These are phyloP conservation scores for Sclerotinia sclerotiorum DNA, from an alignment of 2,329 filamentous ascomycete genomes.

Conservation along the genomic window DNA sequence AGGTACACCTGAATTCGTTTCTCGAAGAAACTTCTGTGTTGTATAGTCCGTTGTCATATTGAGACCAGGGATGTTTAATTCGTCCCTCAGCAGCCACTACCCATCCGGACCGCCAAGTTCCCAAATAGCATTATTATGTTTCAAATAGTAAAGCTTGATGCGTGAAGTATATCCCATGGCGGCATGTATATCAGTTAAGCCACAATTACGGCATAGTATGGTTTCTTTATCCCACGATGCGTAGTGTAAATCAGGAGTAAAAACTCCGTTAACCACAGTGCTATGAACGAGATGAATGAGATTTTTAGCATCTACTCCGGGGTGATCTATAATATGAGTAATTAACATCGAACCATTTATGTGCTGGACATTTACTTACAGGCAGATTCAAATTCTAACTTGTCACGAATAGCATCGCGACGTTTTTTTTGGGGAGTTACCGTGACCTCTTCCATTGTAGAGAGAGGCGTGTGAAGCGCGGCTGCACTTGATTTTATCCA, in stretches of 20 bases:
- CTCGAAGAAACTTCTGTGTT: background rate
- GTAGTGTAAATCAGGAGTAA: accelerated
- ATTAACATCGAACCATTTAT: background rate
- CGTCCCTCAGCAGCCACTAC: constrained; percentile 4
- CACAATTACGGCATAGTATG: background rate
- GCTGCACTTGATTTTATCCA: background rate
- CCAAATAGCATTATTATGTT: background rate
- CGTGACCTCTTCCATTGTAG: background rate
- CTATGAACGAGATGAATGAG: background rate
- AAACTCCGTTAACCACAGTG: background rate
- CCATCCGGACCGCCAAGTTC: constrained; percentile 8
- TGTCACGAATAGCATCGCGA: background rate
- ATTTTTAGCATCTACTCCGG: background rate
- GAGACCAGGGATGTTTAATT: background rate
- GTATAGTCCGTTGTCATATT: background rate
- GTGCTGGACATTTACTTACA: background rate
- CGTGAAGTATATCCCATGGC: accelerated
- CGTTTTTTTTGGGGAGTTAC: background rate
- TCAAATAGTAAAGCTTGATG: background rate
- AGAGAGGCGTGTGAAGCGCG: background rate
- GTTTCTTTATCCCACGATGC: accelerated
- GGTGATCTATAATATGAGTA: background rate
- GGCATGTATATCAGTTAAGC: accelerated
- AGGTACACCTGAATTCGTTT: background rate
- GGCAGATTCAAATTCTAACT: background rate